Evolutionary conservation across 768 basidiomycete genomes (phyloP).

Genomic region (Naematelia encephala): DNA sequence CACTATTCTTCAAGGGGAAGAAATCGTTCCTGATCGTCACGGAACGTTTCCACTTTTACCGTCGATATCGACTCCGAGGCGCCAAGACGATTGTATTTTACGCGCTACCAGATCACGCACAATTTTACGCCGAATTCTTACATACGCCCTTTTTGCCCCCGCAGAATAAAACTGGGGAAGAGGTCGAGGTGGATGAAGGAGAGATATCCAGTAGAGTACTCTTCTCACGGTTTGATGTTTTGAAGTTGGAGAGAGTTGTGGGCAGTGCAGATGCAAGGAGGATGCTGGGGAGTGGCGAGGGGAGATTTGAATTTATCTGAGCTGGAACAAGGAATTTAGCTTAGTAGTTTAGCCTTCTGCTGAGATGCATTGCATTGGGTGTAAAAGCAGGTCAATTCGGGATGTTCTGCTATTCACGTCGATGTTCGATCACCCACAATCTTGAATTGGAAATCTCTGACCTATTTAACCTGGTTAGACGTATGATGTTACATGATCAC

Average conservation of each 20-base stretch:
- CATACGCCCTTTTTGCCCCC: conserved; percentile 71
- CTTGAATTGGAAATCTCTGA: too few relatives aligned
- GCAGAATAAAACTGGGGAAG: conserved; percentile 70
- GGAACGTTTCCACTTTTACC: conserved; percentile 98
- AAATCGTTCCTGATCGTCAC: conserved; percentile 84
- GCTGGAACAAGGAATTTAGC: too few relatives aligned
- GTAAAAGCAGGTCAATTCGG: too few relatives aligned
- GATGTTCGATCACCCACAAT: too few relatives aligned
- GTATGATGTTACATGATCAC: too few relatives aligned
- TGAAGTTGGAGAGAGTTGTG: conserved; percentile 81
- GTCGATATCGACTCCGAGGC: conserved; percentile 89
- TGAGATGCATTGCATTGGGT: too few relatives aligned
- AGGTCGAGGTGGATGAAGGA: conserved; percentile 77
- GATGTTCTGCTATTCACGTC: too few relatives aligned
- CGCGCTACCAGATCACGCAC: conserved; percentile 80
- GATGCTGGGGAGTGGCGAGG: conserved; percentile 51
- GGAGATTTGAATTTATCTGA: conserved; percentile 52
- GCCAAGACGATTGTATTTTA: conserved; percentile 93
- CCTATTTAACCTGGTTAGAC: too few relatives aligned
- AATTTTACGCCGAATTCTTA: conserved; percentile 86
- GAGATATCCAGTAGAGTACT: conserved; percentile 79
- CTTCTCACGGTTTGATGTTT: conserved; percentile 85
- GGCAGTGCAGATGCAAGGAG: conserved; percentile 54
- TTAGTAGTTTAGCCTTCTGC: too few relatives aligned
- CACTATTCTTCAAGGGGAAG: conserved; percentile 84